These are phyloP conservation scores for Cytospora piceicola DNA, from an alignment of 2,329 filamentous ascomycete species.

Conservation along the genomic window DNA sequence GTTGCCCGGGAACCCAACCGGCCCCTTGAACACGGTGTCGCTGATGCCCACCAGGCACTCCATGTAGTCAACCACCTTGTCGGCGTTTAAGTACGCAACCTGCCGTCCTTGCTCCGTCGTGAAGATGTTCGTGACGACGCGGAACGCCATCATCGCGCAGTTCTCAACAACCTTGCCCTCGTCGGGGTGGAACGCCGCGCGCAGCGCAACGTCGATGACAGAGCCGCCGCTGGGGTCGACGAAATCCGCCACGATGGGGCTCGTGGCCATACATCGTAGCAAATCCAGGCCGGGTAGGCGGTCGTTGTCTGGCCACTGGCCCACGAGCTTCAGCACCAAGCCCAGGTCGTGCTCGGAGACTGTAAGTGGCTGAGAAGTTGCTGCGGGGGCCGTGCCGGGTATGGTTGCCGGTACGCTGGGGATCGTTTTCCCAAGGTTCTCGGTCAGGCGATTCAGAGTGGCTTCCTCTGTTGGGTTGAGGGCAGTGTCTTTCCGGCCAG, in stretches of 20 bases:
- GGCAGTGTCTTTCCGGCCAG: slow-evolving; percentile 73
- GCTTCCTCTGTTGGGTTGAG: slow-evolving; percentile 74
- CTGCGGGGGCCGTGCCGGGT: slow-evolving; percentile 14
- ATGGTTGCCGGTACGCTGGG: slow-evolving; percentile 36
- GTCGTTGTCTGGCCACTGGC: slow-evolving; percentile 78
- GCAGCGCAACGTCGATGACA: slow-evolving; percentile 60
- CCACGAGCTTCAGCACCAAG: slow-evolving; percentile 72
- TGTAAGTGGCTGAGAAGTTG: not conserved
- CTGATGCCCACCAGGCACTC: slow-evolving; percentile 61
- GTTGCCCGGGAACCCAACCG: slow-evolving; percentile 60
- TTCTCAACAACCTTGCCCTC: slow-evolving; percentile 70
- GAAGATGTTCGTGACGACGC: slow-evolving; percentile 84
- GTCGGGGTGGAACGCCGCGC: slow-evolving; percentile 42
- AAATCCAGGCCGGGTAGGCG: slow-evolving; percentile 86
- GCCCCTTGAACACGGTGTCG: slow-evolving; percentile 49
- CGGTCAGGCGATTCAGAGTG: slow-evolving; percentile 62
- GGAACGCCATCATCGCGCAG: slow-evolving; percentile 83
- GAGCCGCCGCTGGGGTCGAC: slow-evolving; percentile 56
- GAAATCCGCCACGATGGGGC: slow-evolving; percentile 67
- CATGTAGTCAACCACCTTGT: slow-evolving; percentile 65
- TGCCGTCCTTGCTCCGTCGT: slow-evolving; percentile 71
- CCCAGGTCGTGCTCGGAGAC: slow-evolving; percentile 58
- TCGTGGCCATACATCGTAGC: slow-evolving; percentile 78
- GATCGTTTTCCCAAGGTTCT: slow-evolving; percentile 63
- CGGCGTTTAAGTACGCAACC: slow-evolving; percentile 61